Evolutionary conservation across 768 basidiomycete species (phyloP).

Genomic region (Boletus vermiculosoides): DNA sequence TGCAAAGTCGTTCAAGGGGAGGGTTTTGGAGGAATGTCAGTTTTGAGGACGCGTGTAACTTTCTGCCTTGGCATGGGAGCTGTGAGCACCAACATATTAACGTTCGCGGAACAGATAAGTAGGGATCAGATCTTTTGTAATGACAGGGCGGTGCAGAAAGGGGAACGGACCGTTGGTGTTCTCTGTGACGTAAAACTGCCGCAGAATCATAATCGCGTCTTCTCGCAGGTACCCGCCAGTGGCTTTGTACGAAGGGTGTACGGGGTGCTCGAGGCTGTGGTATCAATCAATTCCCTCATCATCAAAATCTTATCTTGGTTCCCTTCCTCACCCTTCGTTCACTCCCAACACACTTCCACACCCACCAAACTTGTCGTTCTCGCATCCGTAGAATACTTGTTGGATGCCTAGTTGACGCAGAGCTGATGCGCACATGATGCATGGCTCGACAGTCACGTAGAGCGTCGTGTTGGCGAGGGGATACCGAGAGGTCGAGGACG

Average conservation of each 20-base stretch:
- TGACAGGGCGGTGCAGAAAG: not conserved
- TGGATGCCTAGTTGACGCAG: conserved; percentile 91
- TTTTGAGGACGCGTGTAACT: conserved; percentile 79
- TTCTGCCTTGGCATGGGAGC: conserved; percentile 92
- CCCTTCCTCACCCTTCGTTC: conserved; percentile 59
- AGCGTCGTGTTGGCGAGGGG: conserved; percentile 79
- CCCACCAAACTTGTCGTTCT: conserved; percentile 95
- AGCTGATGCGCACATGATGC: conserved; percentile 98
- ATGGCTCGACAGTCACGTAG: conserved; percentile 98
- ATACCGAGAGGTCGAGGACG: conserved; percentile 38
- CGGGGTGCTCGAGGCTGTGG: conserved; percentile 64
- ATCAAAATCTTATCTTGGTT: not conserved
- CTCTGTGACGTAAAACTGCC: conserved; percentile 90
- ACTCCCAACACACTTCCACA: conserved; percentile 93
- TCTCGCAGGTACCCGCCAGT: conserved; percentile 75
- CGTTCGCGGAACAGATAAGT: conserved; percentile 2
- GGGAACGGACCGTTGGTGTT: conserved; percentile 75
- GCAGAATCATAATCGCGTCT: conserved; percentile 82
- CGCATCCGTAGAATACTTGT: conserved; percentile 89
- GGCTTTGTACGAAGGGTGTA: conserved; percentile 72
- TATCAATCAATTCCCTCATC: conserved; percentile 3
- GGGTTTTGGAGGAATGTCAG: conserved; percentile 50
- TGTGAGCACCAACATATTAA: conserved; percentile 33
- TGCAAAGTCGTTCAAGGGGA: conserved; percentile 5
- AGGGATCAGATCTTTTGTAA: not conserved